These are phyloP conservation scores for Colletotrichum godetiae DNA, from an alignment of 2,329 filamentous ascomycete genomes.

Conservation along the genomic window DNA sequence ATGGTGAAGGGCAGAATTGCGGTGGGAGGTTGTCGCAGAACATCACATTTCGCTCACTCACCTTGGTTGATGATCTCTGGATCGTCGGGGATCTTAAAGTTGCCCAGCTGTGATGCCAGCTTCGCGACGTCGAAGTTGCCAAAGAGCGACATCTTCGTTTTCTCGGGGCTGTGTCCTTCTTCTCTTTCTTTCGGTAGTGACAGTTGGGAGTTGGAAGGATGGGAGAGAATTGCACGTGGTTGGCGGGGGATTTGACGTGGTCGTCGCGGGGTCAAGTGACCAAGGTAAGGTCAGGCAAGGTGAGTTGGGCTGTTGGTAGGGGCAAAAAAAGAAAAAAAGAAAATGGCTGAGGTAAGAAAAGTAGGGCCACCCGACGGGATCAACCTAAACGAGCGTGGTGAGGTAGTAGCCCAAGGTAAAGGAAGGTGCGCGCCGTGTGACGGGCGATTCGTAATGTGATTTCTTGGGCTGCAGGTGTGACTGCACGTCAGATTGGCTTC, in stretches of 20 bases:
- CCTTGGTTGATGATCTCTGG: slow-evolving; percentile 46
- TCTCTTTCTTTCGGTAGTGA: slow-evolving; percentile 15
- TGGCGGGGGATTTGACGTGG: not conserved
- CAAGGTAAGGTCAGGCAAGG: not conserved
- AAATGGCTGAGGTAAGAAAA: not conserved
- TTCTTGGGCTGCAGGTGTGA: slow-evolving; percentile 17
- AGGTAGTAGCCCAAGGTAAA: too few species aligned
- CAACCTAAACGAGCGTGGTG: not conserved
- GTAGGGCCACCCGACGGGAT: not conserved
- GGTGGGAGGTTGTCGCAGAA: not conserved
- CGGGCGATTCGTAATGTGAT: slow-evolving; percentile 24
- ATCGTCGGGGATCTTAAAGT: slow-evolving; percentile 46
- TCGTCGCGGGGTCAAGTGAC: slow-evolving; percentile 30
- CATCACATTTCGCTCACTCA: slow-evolving; percentile 30
- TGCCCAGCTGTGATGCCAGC: slow-evolving; percentile 51
- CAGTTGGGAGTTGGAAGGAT: not conserved
- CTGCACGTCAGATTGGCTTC: slow-evolving; percentile 33
- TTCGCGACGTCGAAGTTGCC: slow-evolving; percentile 43
- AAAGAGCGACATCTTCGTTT: slow-evolving; percentile 20
- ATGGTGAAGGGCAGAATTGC: not conserved
- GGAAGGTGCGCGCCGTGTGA: not conserved
- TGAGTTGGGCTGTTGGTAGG: not conserved
- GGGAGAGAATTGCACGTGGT: not conserved
- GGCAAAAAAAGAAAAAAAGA: slow-evolving; percentile 1
- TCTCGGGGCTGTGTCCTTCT: not conserved